Base-by-base conservation (phyloP, 306 rosid genomes). In the Mucuna pruriens region DNA sequence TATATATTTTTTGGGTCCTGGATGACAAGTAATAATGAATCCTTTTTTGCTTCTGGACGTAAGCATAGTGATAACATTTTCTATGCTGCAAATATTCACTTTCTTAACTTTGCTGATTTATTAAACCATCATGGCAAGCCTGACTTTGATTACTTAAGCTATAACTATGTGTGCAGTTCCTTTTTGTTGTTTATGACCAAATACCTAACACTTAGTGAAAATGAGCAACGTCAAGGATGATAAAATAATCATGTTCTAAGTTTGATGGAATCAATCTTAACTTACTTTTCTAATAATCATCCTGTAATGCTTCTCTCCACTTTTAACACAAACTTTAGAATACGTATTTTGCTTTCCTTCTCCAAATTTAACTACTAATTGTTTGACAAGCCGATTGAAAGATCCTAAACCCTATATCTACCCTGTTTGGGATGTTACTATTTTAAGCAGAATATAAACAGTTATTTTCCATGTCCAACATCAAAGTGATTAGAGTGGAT, bases 401-500 rank as follows among this genome's bases (percentile, higher is more conserved):
- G 49, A 51, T 78, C 77, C 51, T 9, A 52, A 49, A 7, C 19
- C 79, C 40, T 69, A 17, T 62, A 48, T 52, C 1, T 62, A 61
- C 74, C 64, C 34, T n/a, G 76, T 74, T 83, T 55, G 55, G 69
- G 58, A 71, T 76, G 74, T 66, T 42, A 58, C 79, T 77, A 70
- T 51, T 66, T 74, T 62, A 40, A 17, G 75, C 15, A 22, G 58
- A 58, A 65, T 38, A 29, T 66, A 25, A 22, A 31, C 12, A 57
- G 67, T 73, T 42, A 12, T 62, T 78, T 74, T 79, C 75, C 48
- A n/a, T 64, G 62, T 55, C 51, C 76, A 72, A 70, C 71, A 73
- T 84, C 70, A 26, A 69, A 62, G 69, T 75, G 83, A 80, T 65
- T 85, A 73, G 79, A 65, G 83, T 83, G 88, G 87, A 87, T 79